Conservation (phyloP, 1,284 basidiomycete genomes). For the Malassezia dermatis region DNA sequence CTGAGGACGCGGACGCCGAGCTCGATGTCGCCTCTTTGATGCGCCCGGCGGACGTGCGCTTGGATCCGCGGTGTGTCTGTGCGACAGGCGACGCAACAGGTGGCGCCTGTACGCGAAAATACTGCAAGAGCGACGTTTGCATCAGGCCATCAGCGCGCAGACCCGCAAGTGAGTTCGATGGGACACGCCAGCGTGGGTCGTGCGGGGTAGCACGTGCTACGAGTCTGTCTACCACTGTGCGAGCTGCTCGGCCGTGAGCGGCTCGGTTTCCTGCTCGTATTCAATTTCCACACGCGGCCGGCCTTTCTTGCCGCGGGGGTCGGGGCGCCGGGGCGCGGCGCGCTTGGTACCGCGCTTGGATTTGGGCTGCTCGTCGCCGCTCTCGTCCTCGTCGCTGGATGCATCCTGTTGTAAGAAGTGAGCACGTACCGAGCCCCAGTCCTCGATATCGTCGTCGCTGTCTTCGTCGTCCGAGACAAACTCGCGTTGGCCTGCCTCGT, state of each 20-base stretch:
- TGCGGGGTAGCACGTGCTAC: conserved; percentile 6
- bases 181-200: neutral
- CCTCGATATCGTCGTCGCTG: conserved; percentile 20
- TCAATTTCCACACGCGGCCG: conserved; percentile 73
- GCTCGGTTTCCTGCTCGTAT: conserved; percentile 81
- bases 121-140: neutral
- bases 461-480: conserved; percentile 43
- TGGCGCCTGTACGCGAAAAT: neutral
- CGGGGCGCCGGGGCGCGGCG: neutral
- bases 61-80: neutral
- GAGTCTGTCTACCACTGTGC: conserved; percentile 30
- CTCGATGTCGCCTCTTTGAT: neutral
- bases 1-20: neutral
- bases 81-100: neutral
- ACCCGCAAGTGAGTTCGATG: neutral
- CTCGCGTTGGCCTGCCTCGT: conserved; percentile 35
- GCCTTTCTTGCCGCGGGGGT: conserved; percentile 7
- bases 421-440: conserved; percentile 10
- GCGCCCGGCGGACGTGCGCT: neutral
- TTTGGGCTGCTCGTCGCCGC: conserved; percentile 10
- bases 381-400: conserved; percentile 17
- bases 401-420: neutral
- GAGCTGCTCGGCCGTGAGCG: conserved; percentile 50
- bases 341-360: conserved; percentile 12
- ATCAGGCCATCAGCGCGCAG: neutral